Evolutionary conservation across 139 green algal genomes (phyloP).

Genomic region (Closterium sp.): DNA sequence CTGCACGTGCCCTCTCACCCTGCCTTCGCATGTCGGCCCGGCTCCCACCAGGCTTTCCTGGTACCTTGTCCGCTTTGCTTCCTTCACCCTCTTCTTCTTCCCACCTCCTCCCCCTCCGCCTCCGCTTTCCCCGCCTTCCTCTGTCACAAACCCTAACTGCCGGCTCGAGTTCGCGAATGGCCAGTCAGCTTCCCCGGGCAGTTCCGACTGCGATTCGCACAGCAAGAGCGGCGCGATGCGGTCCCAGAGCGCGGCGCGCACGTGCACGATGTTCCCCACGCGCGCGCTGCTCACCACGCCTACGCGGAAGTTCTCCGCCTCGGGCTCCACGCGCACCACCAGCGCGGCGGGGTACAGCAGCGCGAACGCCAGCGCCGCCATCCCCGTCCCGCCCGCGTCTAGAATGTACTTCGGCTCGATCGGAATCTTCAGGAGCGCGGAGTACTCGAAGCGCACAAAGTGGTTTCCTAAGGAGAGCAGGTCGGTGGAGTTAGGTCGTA

Average conservation of each 20-base stretch:
- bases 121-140: neutral
- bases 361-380: constrained; percentile 20
- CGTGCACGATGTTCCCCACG: neutral
- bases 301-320: neutral
- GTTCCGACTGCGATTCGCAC: neutral
- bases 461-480: neutral
- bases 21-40: neutral
- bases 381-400: neutral
- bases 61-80: neutral
- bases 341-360: constrained; percentile 2
- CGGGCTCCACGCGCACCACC: constrained; percentile 14
- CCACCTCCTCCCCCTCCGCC: neutral
- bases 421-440: neutral
- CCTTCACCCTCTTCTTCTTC: neutral
- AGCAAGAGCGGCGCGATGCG: neutral
- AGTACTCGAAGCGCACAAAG: constrained; percentile 6
- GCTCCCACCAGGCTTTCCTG: neutral
- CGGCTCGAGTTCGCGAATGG: neutral
- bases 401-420: constrained; percentile 9
- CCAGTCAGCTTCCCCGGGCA: neutral
- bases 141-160: neutral
- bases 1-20: neutral
- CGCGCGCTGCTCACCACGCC: neutral
- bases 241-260: constrained; percentile 9
- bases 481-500: constrained; percentile 14